phyloP scores from a whole-genome alignment of 805 yeast genomes.

The Ogataea trehaloabstinens region DNA sequence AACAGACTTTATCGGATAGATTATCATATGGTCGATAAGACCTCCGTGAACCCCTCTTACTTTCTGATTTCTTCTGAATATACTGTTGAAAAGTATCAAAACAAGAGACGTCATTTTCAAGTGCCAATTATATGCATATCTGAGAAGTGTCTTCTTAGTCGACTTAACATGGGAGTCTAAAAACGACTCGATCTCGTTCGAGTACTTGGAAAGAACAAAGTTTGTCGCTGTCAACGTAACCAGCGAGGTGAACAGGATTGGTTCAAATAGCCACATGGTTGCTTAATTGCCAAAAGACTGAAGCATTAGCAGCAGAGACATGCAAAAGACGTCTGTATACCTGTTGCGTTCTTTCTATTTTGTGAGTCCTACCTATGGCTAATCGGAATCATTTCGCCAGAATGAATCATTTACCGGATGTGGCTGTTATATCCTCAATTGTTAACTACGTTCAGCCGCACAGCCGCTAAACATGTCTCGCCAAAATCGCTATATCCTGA shows the following conservation, averaged over 20 bases:
- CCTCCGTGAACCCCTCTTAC: constrained; percentile 24
- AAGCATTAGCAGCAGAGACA: no score
- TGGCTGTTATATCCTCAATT: no score
- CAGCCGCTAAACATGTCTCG: no score
- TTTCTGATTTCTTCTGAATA: constrained; percentile 2
- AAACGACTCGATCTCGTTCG: constrained; percentile 7
- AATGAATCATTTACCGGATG: no score
- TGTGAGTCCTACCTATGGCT: no score
- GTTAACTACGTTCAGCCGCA: no score
- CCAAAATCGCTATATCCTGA: no score
- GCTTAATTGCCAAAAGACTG: no score
- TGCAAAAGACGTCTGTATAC: no score
- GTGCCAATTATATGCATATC: constrained; percentile 13
- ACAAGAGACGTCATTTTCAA: constrained; percentile 4
- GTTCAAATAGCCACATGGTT: constrained; percentile 3
- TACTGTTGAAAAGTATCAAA: not conserved
- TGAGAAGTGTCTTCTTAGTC: constrained; percentile 4
- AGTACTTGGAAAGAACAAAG: constrained; percentile 4
- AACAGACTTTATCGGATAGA: constrained; percentile 32
- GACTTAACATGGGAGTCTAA: constrained; percentile 13
- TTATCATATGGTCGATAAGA: constrained; percentile 20
- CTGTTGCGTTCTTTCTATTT: no score
- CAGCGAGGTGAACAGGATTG: constrained; percentile 3
- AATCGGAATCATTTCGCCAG: no score
- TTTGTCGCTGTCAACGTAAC: constrained; percentile 5